Evolutionary conservation across 2,329 filamentous ascomycete species (phyloP).

Genomic region (Fusarium buxicola): DNA sequence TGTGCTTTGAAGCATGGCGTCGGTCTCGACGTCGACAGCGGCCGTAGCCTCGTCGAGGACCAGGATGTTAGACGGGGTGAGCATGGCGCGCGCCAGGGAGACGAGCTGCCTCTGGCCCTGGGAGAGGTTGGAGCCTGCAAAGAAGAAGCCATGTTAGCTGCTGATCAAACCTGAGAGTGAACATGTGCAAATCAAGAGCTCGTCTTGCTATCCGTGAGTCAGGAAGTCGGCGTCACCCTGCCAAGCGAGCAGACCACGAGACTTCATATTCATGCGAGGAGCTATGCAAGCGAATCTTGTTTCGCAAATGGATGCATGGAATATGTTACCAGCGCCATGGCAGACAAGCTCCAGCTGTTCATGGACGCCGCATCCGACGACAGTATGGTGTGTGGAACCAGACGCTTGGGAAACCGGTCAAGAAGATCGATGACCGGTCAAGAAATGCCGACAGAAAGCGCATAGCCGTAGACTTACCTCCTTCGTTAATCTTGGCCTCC

Average conservation of each 20-base stretch:
- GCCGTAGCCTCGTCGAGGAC: conserved; percentile 97
- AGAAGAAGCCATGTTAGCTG: conserved; percentile 30
- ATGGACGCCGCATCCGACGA: conserved; percentile 23
- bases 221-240: conserved; percentile 12
- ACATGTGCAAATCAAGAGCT: conserved; percentile 19
- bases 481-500: conserved; percentile 92
- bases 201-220: conserved; percentile 6
- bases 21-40: conserved; percentile 75
- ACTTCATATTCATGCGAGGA: conserved; percentile 49
- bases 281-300: conserved; percentile 50
- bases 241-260: conserved; percentile 45
- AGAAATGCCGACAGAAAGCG: conserved; percentile 44
- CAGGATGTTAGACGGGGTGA: conserved; percentile 96
- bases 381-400: conserved; percentile 30
- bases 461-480: conserved; percentile 71
- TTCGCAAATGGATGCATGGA: conserved; percentile 28
- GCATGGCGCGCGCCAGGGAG: conserved; percentile 90
- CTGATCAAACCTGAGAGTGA: conserved; percentile 2
- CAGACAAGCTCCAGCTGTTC: conserved; percentile 22
- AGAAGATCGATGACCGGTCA: conserved; percentile 23
- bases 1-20: conserved; percentile 73
- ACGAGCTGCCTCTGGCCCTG: conserved; percentile 95
- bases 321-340: conserved; percentile 27
- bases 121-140: conserved; percentile 88
- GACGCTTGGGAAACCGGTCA: conserved; percentile 33